A percentile compares a stretch with the other conserved stretches of the same genome.
Evolutionary conservation across 352 stramenopile species (phyloP).

Genomic region (Blastocystis hominis): DNA sequence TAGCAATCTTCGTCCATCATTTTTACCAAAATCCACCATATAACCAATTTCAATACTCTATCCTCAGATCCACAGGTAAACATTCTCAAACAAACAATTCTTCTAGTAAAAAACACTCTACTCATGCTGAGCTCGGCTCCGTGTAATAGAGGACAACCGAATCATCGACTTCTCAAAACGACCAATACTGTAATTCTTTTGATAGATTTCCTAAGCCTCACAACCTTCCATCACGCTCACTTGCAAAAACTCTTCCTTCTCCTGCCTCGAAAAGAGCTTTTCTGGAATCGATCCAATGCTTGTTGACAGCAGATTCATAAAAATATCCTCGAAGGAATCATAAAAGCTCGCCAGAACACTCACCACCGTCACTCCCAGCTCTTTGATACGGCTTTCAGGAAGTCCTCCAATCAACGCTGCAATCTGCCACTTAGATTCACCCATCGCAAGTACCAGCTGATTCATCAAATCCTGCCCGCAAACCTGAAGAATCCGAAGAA

Average conservation of each 20-base stretch:
- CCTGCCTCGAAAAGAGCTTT: neutral
- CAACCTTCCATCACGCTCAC: neutral
- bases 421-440: neutral
- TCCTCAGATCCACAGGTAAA: too few species aligned
- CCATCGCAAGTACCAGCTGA: neutral
- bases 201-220: neutral
- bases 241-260: slow-evolving; percentile 1
- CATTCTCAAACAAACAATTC: too few species aligned
- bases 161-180: too few species aligned
- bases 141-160: too few species aligned
- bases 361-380: neutral
- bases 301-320: neutral
- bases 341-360: neutral
- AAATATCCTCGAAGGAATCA: neutral
- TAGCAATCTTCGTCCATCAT: too few species aligned
- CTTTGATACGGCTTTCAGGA: neutral
- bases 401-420: neutral
- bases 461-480: slow-evolving; percentile 12
- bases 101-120: too few species aligned
- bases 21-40: too few species aligned
- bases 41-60: too few species aligned
- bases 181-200: too few species aligned
- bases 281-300: neutral
- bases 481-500: neutral
- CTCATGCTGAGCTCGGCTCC: too few species aligned